phyloP scores from a whole-genome alignment of 768 basidiomycete genomes.

The Xanthoconium purpureum region DNA sequence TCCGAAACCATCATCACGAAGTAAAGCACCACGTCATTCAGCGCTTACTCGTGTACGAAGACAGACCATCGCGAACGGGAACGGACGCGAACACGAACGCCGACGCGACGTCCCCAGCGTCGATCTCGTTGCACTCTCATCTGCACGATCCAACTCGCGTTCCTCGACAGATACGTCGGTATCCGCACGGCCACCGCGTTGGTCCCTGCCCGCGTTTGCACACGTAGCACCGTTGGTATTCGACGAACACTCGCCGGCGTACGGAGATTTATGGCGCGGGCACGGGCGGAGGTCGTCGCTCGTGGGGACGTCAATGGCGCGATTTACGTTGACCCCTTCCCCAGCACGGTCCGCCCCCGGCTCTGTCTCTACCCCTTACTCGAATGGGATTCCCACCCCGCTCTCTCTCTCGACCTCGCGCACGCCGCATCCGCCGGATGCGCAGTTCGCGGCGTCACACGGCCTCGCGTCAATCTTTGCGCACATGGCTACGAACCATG shows the following conservation, averaged over 20 bases:
- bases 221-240: conserved; percentile 2
- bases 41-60: conserved; percentile 13
- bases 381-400: not conserved
- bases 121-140: conserved; percentile 22
- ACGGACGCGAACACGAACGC: not conserved
- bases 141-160: conserved; percentile 6
- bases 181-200: conserved; percentile 6
- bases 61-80: conserved; percentile 10
- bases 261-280: not conserved
- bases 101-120: conserved; percentile 16
- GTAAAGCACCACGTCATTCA: conserved; percentile 9
- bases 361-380: no score
- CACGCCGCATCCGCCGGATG: conserved; percentile 11
- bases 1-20: not conserved
- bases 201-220: conserved; percentile 16
- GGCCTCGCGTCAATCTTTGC: conserved; percentile 35
- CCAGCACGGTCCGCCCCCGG: not conserved
- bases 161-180: conserved; percentile 6
- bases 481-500: conserved; percentile 45
- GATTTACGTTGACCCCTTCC: conserved; percentile 5
- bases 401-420: not conserved
- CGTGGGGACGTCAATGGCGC: not conserved
- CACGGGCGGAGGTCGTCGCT: not conserved
- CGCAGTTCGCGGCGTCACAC: conserved; percentile 15
- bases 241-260: not conserved